Base-by-base conservation (phyloP, 163 green algal species). In the Coccomyxa subellipsoidea region DNA sequence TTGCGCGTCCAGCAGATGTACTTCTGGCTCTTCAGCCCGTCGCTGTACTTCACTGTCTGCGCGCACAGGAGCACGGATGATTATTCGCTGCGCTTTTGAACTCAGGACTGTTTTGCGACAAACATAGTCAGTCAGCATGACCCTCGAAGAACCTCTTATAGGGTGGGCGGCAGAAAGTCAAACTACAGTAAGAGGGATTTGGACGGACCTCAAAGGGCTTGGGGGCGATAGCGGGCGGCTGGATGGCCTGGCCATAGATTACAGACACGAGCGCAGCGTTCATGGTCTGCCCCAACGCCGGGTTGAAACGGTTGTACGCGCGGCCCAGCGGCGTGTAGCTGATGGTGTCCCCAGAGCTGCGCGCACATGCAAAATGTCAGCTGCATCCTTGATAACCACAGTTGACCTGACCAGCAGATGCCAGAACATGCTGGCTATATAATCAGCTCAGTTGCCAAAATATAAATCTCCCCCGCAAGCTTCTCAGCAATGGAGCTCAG, bases 301-400 rank as follows among this genome's bases (percentile, higher is more conserved):
- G 71, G 53, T 85, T 76, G 54, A 83, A 81, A 38, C 5, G 78
- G 79, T 93, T 93, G 85, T 86, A 92, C 4, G 88, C 85, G 25
- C 90, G 83, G n/a, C 90, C 90, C 69, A 78, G 38, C 34, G 76
- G 31, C 29, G 90, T 92, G 87, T 90, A 93, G 73, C 85, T 86
- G 78, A 89, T 86, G n/a, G 78, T 86, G 59, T 87, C 80, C 66
- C 81, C 79, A 35, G 87, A 84, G 69, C 78, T 81, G 66, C 39
- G 18, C 31, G n/a, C n/a, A n/a, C n/a, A n/a, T n/a, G n/a, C n/a
- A n/a, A n/a, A n/a, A n/a, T n/a, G n/a, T n/a, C n/a, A n/a, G n/a
- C n/a, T n/a, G n/a, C n/a, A n/a, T n/a, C n/a, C n/a, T n/a, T n/a
- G n/a, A n/a, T n/a, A n/a, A n/a, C n/a, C n/a, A n/a, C n/a, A n/a